Evolutionary conservation across 208 protist species (phyloP).

Genomic region (Trypanosoma scelopori): DNA sequence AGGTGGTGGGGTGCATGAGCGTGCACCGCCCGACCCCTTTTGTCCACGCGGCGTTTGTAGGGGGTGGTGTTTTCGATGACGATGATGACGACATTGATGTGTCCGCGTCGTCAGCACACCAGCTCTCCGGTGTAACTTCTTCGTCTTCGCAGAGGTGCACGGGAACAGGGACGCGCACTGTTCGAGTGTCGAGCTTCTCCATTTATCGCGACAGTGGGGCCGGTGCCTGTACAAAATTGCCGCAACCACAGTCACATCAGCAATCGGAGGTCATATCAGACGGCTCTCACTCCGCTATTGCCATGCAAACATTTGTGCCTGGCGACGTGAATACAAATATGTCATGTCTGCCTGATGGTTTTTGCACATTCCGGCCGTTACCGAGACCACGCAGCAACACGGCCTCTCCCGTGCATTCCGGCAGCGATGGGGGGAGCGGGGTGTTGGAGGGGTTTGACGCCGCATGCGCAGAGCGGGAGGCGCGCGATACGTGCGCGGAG

Average conservation of each 20-base stretch:
- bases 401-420: conserved; percentile 15
- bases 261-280: conserved; percentile 10
- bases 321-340: not conserved
- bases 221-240: conserved; percentile 7
- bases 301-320: not conserved
- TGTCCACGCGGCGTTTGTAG: not conserved
- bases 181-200: conserved; percentile 62
- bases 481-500: not conserved
- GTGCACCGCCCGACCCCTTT: conserved; percentile 11
- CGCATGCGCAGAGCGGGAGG: not conserved
- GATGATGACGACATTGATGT: conserved; percentile 33
- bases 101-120: conserved; percentile 33
- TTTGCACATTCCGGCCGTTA: not conserved
- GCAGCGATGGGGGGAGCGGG: conserved; percentile 2
- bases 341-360: not conserved
- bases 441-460: not conserved
- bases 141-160: conserved; percentile 23
- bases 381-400: conserved; percentile 29
- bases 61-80: not conserved
- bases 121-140: conserved; percentile 21
- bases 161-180: too few relatives aligned
- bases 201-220: conserved; percentile 68
- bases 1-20: not conserved
- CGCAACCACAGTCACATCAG: conserved; percentile 5
- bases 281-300: conserved; percentile 5